Evolutionary conservation across 2,329 filamentous ascomycete genomes (phyloP).

Genomic region (Metarhizium sp.): DNA sequence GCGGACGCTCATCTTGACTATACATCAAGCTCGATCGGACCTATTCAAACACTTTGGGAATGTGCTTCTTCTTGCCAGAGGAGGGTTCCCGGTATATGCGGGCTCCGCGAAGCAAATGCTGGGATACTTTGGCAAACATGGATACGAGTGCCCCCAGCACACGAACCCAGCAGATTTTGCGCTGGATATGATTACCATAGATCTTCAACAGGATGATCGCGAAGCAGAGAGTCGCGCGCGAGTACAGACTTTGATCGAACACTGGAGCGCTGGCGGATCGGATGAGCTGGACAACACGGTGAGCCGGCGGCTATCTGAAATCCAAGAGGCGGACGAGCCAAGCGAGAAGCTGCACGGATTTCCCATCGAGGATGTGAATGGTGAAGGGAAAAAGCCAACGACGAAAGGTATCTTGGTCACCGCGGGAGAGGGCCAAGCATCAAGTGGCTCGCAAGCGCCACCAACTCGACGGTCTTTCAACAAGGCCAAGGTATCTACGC

Average conservation of each 20-base stretch:
- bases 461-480: slow-evolving; percentile 31
- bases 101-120: slow-evolving; percentile 57
- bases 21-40: slow-evolving; percentile 68
- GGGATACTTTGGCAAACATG: slow-evolving; percentile 48
- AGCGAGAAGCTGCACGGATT: slow-evolving; percentile 6
- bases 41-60: slow-evolving; percentile 64
- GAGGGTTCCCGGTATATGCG: slow-evolving; percentile 59
- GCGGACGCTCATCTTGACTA: slow-evolving; percentile 65
- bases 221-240: slow-evolving; percentile 55
- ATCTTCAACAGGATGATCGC: slow-evolving; percentile 55
- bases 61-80: slow-evolving; percentile 59
- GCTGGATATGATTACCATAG: slow-evolving; percentile 66
- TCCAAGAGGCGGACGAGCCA: slow-evolving; percentile 19
- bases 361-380: not conserved
- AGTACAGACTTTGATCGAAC: slow-evolving; percentile 50
- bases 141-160: slow-evolving; percentile 55
- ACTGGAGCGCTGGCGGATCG: slow-evolving; percentile 34
- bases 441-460: slow-evolving; percentile 9
- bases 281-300: slow-evolving; percentile 5
- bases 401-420: too few relatives aligned
- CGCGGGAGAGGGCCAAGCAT: not conserved
- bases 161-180: slow-evolving; percentile 74
- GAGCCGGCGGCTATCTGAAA: slow-evolving; percentile 14
- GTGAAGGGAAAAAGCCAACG: not conserved
- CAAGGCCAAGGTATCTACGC: slow-evolving; percentile 46